Conservation (phyloP, 805 yeast genomes). For the Cyberlindnera lachancei region DNA sequence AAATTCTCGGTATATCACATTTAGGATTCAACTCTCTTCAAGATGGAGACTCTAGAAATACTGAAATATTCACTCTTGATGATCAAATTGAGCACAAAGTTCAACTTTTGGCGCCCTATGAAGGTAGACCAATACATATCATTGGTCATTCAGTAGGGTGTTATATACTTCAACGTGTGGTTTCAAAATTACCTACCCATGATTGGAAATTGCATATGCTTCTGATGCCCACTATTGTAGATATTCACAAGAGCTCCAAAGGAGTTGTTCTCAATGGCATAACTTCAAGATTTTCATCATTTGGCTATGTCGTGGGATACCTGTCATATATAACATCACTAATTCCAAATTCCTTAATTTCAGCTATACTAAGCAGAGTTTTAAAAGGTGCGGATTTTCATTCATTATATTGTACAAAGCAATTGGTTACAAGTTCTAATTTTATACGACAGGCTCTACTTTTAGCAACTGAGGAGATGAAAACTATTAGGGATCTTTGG, state of each 20-base stretch:
- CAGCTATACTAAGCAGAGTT: conserved; percentile 2
- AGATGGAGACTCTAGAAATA: conserved; percentile 12
- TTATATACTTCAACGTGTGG: conserved; percentile 50
- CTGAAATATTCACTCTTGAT: conserved; percentile 33
- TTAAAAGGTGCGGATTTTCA: conserved; percentile 8
- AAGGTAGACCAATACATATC: conserved; percentile 34
- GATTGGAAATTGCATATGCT: conserved; percentile 44
- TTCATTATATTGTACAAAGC: conserved; percentile 29
- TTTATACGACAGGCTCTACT: conserved; percentile 48
- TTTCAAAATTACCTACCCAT: conserved; percentile 18
- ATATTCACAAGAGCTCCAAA: conserved; percentile 41
- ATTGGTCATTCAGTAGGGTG: conserved; percentile 72
- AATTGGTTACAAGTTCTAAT: conserved; percentile 33
- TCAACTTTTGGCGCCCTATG: conserved; percentile 35
- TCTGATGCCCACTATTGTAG: conserved; percentile 63
- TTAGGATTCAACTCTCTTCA: conserved; percentile 41
- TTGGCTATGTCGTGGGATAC: conserved; percentile 27
- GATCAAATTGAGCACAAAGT: conserved; percentile 56
- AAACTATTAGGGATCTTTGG: conserved; percentile 38
- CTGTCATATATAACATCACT: conserved; percentile 18
- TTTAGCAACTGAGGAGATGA: conserved; percentile 56
- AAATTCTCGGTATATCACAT: conserved; percentile 56
- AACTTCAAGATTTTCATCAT: conserved; percentile 18
- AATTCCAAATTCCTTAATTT: conserved; percentile 20
- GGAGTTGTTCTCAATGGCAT: conserved; percentile 28